Evolutionary conservation across 75 land plant species (phyloP).

Genomic region (Sequoiadendron giganteum): DNA sequence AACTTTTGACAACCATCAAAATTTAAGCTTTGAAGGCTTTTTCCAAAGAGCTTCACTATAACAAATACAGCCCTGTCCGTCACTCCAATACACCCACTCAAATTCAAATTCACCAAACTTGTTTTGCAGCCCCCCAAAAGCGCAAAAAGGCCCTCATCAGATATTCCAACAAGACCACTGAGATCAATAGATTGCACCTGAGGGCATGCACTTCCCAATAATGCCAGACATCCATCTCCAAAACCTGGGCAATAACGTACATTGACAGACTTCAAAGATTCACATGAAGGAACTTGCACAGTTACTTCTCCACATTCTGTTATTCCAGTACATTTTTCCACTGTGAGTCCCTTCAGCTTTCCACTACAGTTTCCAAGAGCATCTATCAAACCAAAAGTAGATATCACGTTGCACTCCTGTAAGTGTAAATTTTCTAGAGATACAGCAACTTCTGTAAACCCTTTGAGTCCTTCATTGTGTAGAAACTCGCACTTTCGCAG

Average conservation of each 20-base stretch:
- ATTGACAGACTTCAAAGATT: conserved; percentile 56
- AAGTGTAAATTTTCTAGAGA: conserved; percentile 70
- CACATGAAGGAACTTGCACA: conserved; percentile 18
- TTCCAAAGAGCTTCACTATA: conserved; percentile 51
- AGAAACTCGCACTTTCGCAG: conserved; percentile 51
- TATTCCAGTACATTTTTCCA: conserved; percentile 68
- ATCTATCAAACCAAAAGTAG: conserved; percentile 55
- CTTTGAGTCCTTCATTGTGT: conserved; percentile 53
- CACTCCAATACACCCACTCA: conserved; percentile 58
- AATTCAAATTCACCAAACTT: conserved; percentile 61
- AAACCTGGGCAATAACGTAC: conserved; percentile 65
- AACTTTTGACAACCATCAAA: conserved; percentile 72
- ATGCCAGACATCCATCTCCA: conserved; percentile 44
- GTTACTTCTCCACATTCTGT: conserved; percentile 20
- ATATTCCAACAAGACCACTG: conserved; percentile 51
- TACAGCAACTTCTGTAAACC: conserved; percentile 42
- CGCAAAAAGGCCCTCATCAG: conserved; percentile 61
- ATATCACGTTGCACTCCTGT: conserved; percentile 77
- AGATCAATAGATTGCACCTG: conserved; percentile 58
- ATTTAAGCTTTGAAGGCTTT: conserved; percentile 46
- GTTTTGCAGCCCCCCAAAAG: conserved; percentile 46
- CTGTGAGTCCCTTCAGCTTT: conserved; percentile 46
- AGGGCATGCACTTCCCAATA: conserved; percentile 65
- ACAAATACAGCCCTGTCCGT: conserved; percentile 51
- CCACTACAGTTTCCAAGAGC: conserved; percentile 38